Percentiles rank a stretch among this genome's conserved stretches.
Conservation (phyloP, 1,284 basidiomycete genomes). For the Termitomyces sp. region DNA sequence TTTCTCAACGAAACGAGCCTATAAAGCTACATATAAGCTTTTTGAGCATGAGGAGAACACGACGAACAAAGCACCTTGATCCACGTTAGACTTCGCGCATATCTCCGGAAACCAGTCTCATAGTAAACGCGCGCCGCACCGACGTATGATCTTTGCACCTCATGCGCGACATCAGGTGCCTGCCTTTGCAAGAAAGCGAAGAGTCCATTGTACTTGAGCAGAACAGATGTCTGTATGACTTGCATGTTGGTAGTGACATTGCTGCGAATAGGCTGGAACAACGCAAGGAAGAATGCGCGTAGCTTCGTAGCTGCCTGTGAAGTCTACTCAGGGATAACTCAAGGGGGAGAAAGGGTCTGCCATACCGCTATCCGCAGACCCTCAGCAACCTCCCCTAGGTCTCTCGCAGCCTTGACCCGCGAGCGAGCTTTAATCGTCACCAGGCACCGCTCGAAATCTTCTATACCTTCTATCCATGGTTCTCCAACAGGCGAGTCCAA, state of each 20-base stretch:
- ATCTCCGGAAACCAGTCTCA: slow-evolving; percentile 93
- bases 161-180: slow-evolving; percentile 77
- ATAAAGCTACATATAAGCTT: background rate
- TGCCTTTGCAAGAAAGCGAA: slow-evolving; percentile 86
- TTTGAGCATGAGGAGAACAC: background rate
- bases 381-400: slow-evolving; percentile 79
- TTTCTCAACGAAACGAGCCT: slow-evolving; percentile 62
- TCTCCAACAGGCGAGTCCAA: slow-evolving; percentile 82
- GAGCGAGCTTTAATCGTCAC: slow-evolving; percentile 63
- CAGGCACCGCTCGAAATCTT: slow-evolving; percentile 75
- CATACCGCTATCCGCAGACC: slow-evolving; percentile 78
- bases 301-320: slow-evolving; percentile 81
- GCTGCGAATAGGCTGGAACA: slow-evolving; percentile 77
- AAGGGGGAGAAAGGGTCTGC: slow-evolving; percentile 19
- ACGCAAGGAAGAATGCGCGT: slow-evolving; percentile 78
- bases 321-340: background rate
- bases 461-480: slow-evolving; percentile 77
- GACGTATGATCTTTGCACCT: slow-evolving; percentile 87
- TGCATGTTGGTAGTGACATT: slow-evolving; percentile 92
- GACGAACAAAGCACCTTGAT: slow-evolving; percentile 52
- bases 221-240: slow-evolving; percentile 83
- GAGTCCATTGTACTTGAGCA: slow-evolving; percentile 81
- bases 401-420: slow-evolving; percentile 81
- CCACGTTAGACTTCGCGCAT: slow-evolving; percentile 75
- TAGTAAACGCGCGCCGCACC: slow-evolving; percentile 87